Evolutionary conservation across 192 early-diverging fungal species (phyloP).

Genomic region (Phlyctochytrium arcticum): DNA sequence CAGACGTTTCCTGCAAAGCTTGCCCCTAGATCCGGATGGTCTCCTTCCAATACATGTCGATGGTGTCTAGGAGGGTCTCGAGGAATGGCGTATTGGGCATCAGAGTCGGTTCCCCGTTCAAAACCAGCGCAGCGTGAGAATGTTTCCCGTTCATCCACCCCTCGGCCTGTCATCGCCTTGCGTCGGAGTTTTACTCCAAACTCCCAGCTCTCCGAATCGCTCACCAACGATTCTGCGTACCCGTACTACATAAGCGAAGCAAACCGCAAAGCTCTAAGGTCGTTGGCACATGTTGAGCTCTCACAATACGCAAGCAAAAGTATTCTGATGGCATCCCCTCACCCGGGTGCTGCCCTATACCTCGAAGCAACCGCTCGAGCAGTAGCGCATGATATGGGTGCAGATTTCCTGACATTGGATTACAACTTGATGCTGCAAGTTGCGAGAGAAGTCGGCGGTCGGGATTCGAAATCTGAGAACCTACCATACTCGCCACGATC

Average conservation of each 20-base stretch:
- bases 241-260: slow-evolving; percentile 1
- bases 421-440: slow-evolving; percentile 52
- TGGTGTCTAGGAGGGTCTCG: not conserved
- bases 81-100: not conserved
- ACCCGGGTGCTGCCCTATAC: slow-evolving; percentile 35
- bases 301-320: slow-evolving; percentile 5
- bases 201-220: not conserved
- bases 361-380: slow-evolving; percentile 33
- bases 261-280: slow-evolving; percentile 3
- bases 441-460: not conserved
- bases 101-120: not conserved
- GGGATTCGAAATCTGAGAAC: not conserved
- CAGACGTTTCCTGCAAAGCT: not conserved
- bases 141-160: not conserved
- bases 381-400: slow-evolving; percentile 42
- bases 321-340: slow-evolving; percentile 42
- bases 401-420: slow-evolving; percentile 62
- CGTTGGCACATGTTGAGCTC: not conserved
- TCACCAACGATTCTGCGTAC: not conserved
- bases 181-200: not conserved
- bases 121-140: not conserved
- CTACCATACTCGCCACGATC: not conserved
- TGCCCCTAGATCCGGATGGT: not conserved
- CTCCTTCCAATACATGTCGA: not conserved
- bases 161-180: not conserved